phyloP scores from a whole-genome alignment of 257 asterid genomes.

The Orobanche coerulescens region DNA sequence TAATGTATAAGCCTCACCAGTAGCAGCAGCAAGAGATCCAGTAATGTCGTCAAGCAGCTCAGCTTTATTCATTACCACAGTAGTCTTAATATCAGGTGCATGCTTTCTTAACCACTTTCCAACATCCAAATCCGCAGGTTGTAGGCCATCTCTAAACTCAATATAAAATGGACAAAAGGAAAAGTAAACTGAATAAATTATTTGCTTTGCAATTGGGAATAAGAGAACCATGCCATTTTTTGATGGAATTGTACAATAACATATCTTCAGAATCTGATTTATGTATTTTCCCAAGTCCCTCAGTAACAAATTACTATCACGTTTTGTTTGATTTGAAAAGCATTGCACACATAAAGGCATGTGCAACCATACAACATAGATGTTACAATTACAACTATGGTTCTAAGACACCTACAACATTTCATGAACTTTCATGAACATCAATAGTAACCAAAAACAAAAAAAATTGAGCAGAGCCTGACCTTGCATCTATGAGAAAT shows the following conservation, averaged over 20 bases:
- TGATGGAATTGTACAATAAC: conserved; percentile 1
- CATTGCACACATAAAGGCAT: not conserved
- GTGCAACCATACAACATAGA: not conserved
- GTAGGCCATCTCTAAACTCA: conserved; percentile 67
- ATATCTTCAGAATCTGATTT: not conserved
- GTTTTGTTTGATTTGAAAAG: conserved; percentile 1
- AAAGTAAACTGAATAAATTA: not conserved
- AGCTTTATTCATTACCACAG: conserved; percentile 90
- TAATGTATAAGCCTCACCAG: conserved; percentile 76
- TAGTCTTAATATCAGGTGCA: conserved; percentile 66
- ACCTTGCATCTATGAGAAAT: conserved; percentile 87
- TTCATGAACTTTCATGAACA: conserved; percentile 6
- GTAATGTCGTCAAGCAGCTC: conserved; percentile 67
- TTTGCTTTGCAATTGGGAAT: not conserved
- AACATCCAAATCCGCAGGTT: conserved; percentile 89
- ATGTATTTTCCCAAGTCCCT: not conserved
- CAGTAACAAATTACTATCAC: conserved; percentile 2
- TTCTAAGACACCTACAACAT: not conserved
- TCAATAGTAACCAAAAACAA: not conserved
- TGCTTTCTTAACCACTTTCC: conserved; percentile 94
- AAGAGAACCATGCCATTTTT: not conserved
- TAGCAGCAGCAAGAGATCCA: conserved; percentile 76
- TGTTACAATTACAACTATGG: conserved; percentile 7
- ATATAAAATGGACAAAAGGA: conserved; percentile 9
- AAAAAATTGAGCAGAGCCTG: conserved; percentile 16